Percentiles rank a stretch among this genome's conserved stretches.
Evolutionary conservation across 2,329 filamentous ascomycete species (phyloP).

Genomic region (Whalleya microplaca): DNA sequence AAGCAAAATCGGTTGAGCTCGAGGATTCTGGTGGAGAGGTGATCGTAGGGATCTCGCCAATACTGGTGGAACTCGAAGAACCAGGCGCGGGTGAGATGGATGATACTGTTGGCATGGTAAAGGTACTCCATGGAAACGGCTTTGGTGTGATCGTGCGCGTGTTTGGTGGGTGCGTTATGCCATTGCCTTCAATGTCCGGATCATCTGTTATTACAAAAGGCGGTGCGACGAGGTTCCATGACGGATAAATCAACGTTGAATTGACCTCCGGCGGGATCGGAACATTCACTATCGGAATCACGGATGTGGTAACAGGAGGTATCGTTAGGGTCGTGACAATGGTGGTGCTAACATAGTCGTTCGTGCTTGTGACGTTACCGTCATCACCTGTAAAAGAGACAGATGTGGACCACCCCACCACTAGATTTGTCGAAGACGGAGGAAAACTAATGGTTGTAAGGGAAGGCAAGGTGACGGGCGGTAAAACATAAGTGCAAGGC

Average conservation of each 20-base stretch:
- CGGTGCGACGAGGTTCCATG: not conserved
- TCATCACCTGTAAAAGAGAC: not conserved
- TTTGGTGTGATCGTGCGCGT: not conserved
- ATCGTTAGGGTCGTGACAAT: not conserved
- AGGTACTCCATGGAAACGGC: not conserved
- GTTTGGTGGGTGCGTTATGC: not conserved
- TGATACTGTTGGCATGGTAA: not conserved
- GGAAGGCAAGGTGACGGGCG: not conserved
- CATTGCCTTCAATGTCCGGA: not conserved
- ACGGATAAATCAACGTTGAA: not conserved
- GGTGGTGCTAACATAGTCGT: not conserved
- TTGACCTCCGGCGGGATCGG: not conserved
- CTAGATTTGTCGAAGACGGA: not conserved
- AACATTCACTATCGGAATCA: not conserved
- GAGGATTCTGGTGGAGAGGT: not conserved
- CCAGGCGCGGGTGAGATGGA: too few species aligned
- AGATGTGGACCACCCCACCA: not conserved
- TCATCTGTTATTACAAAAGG: conserved; percentile 1
- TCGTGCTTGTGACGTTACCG: not conserved
- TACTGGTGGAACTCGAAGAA: too few species aligned
- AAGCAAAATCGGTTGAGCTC: not conserved
- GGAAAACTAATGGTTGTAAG: conserved; percentile 1
- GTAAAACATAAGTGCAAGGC: not conserved
- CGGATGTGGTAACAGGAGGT: not conserved
- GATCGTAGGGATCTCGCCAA: too few species aligned